phyloP scores from a whole-genome alignment of 2,329 filamentous ascomycete species.

The Cercospora sp. region DNA sequence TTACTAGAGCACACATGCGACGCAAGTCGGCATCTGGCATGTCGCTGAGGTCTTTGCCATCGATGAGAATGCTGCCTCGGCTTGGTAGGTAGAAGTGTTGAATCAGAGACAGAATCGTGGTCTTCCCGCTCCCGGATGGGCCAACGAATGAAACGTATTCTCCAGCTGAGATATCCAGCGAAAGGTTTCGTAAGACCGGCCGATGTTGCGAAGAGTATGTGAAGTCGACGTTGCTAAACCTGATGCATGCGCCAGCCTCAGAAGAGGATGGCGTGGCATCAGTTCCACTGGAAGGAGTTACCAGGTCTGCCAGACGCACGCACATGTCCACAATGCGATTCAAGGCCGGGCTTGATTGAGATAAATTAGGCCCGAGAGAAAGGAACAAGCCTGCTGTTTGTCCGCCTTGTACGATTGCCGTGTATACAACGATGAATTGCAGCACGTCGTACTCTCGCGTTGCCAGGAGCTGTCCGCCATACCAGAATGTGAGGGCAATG shows the following conservation, averaged over 20 bases:
- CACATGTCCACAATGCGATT: constrained; percentile 55
- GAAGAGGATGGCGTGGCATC: too few species aligned
- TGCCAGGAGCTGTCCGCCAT: constrained; percentile 70
- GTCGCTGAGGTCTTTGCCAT: constrained; percentile 40
- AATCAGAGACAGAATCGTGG: constrained; percentile 43
- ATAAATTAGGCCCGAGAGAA: constrained; percentile 70
- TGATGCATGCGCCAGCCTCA: neutral
- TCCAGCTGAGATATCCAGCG: constrained; percentile 28
- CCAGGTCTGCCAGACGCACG: neutral
- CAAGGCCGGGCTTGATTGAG: constrained; percentile 63
- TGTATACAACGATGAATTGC: constrained; percentile 71
- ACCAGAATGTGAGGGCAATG: constrained; percentile 76
- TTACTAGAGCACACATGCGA: constrained; percentile 46
- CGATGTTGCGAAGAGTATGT: constrained; percentile 49
- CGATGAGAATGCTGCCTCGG: constrained; percentile 63
- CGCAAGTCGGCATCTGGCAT: constrained; percentile 44
- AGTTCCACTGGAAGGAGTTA: too few species aligned
- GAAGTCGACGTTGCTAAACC: constrained; percentile 62
- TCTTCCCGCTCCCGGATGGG: constrained; percentile 44
- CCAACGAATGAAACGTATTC: constrained; percentile 46
- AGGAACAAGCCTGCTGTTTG: constrained; percentile 75
- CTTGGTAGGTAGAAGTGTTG: constrained; percentile 60
- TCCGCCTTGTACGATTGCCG: constrained; percentile 70
- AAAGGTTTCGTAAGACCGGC: neutral
- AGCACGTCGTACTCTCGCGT: constrained; percentile 65